These are phyloP conservation scores for Paramecium sonneborni DNA, from an alignment of 73 alveolate species.

Conservation along the genomic window DNA sequence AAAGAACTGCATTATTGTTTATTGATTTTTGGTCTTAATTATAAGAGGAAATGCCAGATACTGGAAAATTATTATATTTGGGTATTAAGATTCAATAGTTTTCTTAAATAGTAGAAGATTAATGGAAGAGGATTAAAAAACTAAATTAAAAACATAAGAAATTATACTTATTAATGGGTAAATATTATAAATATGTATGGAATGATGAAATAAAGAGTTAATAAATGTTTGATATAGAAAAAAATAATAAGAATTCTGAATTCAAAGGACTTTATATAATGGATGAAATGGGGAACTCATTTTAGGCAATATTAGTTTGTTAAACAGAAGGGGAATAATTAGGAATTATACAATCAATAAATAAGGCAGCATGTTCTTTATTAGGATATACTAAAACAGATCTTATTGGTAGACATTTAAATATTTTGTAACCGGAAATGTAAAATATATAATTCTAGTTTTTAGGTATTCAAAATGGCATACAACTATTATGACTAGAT, in stretches of 20 bases:
- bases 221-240: background rate
- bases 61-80: background rate
- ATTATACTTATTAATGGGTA: background rate
- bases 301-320: background rate
- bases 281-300: background rate
- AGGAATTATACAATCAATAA: background rate
- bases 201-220: slow-evolving; percentile 12
- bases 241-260: background rate
- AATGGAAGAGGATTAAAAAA: slow-evolving; percentile 40
- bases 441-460: background rate
- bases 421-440: slow-evolving; percentile 18
- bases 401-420: slow-evolving; percentile 10
- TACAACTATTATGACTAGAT: background rate
- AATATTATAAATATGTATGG: background rate
- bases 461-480: slow-evolving; percentile 37
- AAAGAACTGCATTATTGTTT: background rate
- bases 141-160: background rate
- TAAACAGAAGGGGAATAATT: background rate
- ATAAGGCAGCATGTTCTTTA: slow-evolving; percentile 50
- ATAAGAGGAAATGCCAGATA: slow-evolving; percentile 57
- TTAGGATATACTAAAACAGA: slow-evolving; percentile 57
- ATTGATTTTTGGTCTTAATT: slow-evolving; percentile 55
- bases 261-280: background rate
- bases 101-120: slow-evolving; percentile 19
- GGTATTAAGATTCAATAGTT: background rate